These are phyloP conservation scores for Selaginella tamariscina DNA, from an alignment of 75 land plant species.

Conservation along the genomic window DNA sequence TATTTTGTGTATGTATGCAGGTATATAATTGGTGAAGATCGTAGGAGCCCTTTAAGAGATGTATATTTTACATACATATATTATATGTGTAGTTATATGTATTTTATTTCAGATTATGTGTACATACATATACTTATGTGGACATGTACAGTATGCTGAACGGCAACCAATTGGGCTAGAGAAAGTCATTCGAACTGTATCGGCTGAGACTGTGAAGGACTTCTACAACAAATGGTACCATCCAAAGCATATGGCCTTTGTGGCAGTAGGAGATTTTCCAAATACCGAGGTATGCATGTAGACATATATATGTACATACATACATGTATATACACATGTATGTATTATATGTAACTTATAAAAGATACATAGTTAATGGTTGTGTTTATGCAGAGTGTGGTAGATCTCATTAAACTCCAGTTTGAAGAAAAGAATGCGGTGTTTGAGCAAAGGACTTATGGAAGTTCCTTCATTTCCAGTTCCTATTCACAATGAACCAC, in stretches of 20 bases:
- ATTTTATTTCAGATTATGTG: background rate
- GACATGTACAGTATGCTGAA: conserved; percentile 74
- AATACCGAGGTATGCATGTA: conserved; percentile 65
- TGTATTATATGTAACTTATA: no score
- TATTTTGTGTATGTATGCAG: no score
- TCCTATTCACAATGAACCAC: conserved; percentile 73
- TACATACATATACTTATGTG: no score
- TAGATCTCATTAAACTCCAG: conserved; percentile 68
- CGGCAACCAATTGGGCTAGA: conserved; percentile 91
- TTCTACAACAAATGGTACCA: conserved; percentile 88
- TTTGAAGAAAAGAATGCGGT: conserved; percentile 43
- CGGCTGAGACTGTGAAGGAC: conserved; percentile 48
- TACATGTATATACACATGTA: no score
- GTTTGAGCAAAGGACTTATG: conserved; percentile 24
- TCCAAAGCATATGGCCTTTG: conserved; percentile 79
- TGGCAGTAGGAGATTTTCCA: conserved; percentile 90
- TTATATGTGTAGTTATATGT: background rate
- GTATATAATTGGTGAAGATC: no score
- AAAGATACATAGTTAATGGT: no score
- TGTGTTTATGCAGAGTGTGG: conserved; percentile 50
- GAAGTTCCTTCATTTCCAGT: conserved; percentile 52
- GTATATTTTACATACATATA: no score
- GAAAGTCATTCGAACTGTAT: conserved; percentile 67
- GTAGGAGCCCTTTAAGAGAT: no score
- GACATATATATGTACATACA: no score